phyloP scores from a whole-genome alignment of 31 red algal genomes.

The Asparagopsis taxiformis region DNA sequence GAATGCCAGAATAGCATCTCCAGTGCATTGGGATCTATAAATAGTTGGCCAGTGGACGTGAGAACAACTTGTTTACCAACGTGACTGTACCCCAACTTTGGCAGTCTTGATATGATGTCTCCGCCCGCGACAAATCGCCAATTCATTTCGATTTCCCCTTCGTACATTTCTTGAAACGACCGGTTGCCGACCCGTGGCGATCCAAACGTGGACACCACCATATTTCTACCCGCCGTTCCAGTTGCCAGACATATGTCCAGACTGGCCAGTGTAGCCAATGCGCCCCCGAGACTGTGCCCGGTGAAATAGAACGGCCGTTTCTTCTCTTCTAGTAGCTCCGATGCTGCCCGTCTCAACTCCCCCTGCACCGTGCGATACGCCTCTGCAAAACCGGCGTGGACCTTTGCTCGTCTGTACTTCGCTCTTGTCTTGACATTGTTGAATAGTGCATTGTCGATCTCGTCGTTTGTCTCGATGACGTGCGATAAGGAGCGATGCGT shows the following conservation, averaged over 20 bases:
- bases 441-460: background rate
- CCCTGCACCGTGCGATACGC: constrained; percentile 65
- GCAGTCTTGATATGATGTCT: constrained; percentile 82
- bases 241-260: constrained; percentile 53
- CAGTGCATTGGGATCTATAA: constrained; percentile 84
- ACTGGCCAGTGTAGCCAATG: constrained; percentile 77
- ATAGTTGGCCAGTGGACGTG: constrained; percentile 72
- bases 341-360: constrained; percentile 16
- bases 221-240: constrained; percentile 19
- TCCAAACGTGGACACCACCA: constrained; percentile 74
- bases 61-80: constrained; percentile 83
- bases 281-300: constrained; percentile 90
- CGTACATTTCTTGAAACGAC: constrained; percentile 76
- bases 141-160: constrained; percentile 63
- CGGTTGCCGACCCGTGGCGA: constrained; percentile 84
- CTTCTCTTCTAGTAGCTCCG: constrained; percentile 37
- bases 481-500: constrained; percentile 32
- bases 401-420: constrained; percentile 42
- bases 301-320: constrained; percentile 67
- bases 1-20: constrained; percentile 84
- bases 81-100: constrained; percentile 80
- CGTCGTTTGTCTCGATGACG: constrained; percentile 23
- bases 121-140: constrained; percentile 76
- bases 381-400: constrained; percentile 84
- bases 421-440: background rate